Evolutionary conservation across 2,329 filamentous ascomycete genomes (phyloP).

Genomic region (Trichoderma atrobrunneum): DNA sequence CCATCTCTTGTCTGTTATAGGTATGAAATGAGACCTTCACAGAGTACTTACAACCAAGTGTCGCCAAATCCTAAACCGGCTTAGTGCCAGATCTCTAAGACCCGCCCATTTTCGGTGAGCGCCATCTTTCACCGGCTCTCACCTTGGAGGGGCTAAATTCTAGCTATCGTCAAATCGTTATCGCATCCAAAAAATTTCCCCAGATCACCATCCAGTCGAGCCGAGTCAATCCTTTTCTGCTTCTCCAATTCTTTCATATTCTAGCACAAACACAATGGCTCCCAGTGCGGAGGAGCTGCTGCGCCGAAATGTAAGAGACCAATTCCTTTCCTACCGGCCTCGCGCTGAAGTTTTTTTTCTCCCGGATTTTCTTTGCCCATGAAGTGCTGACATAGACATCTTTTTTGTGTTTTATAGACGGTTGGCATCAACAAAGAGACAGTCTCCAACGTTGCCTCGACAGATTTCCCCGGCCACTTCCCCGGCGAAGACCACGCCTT

Average conservation of each 20-base stretch:
- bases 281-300: constrained; percentile 57
- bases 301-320: constrained; percentile 54
- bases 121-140: constrained; percentile 20
- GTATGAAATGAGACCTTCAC: background rate
- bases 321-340: background rate
- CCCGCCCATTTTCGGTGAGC: background rate
- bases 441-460: constrained; percentile 82
- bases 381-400: background rate
- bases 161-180: constrained; percentile 17
- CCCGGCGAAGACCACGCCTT: constrained; percentile 84
- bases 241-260: constrained; percentile 1
- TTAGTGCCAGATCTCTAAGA: background rate
- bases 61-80: background rate
- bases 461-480: constrained; percentile 88
- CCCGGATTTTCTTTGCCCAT: background rate
- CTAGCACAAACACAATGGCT: constrained; percentile 26
- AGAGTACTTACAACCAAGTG: background rate
- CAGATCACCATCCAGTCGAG: constrained; percentile 8
- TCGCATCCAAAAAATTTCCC: constrained; percentile 30
- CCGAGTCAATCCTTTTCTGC: background rate
- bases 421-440: constrained; percentile 88
- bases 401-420: constrained; percentile 56
- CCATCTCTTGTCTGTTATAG: background rate
- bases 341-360: background rate
- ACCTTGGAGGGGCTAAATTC: constrained; percentile 30